These are phyloP conservation scores for Daldinia concentrica DNA, from an alignment of 495 filamentous ascomycete species.

Conservation along the genomic window DNA sequence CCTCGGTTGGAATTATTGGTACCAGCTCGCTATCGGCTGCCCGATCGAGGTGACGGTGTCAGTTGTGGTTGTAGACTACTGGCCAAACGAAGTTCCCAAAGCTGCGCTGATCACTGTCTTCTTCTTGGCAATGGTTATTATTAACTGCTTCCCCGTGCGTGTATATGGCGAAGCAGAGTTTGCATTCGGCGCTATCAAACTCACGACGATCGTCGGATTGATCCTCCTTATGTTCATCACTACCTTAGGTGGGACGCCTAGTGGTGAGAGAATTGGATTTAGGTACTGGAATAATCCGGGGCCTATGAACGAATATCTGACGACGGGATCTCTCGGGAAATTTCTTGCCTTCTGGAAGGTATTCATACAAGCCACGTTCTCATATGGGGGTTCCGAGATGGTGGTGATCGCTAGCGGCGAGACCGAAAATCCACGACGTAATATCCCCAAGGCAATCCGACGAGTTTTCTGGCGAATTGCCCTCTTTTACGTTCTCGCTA, in stretches of 20 bases:
- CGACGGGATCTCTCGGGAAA: conserved; percentile 57
- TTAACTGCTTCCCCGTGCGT: conserved; percentile 49
- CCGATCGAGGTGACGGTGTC: conserved; percentile 52
- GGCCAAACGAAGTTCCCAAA: conserved; percentile 55
- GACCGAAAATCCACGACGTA: conserved; percentile 74
- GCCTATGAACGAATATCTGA: conserved; percentile 70
- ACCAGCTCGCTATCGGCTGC: conserved; percentile 49
- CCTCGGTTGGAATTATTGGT: conserved; percentile 72
- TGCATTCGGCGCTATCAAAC: conserved; percentile 67
- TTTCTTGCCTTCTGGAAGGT: conserved; percentile 70
- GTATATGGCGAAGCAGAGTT: conserved; percentile 72
- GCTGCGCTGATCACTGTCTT: conserved; percentile 63
- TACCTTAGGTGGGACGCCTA: conserved; percentile 67
- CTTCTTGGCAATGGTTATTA: conserved; percentile 51
- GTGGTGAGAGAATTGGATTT: conserved; percentile 68
- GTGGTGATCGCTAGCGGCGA: conserved; percentile 76
- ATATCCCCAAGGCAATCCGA: conserved; percentile 74
- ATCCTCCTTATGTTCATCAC: conserved; percentile 74
- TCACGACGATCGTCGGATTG: conserved; percentile 70
- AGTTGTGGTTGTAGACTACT: conserved; percentile 58
- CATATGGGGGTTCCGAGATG: conserved; percentile 65
- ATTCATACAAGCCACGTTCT: conserved; percentile 68
- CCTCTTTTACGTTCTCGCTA: conserved; percentile 74
- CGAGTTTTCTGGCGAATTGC: conserved; percentile 76
- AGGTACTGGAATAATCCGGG: conserved; percentile 75